These are phyloP conservation scores for Pythium insidiosum DNA, from an alignment of 352 stramenopile genomes.

Conservation along the genomic window DNA sequence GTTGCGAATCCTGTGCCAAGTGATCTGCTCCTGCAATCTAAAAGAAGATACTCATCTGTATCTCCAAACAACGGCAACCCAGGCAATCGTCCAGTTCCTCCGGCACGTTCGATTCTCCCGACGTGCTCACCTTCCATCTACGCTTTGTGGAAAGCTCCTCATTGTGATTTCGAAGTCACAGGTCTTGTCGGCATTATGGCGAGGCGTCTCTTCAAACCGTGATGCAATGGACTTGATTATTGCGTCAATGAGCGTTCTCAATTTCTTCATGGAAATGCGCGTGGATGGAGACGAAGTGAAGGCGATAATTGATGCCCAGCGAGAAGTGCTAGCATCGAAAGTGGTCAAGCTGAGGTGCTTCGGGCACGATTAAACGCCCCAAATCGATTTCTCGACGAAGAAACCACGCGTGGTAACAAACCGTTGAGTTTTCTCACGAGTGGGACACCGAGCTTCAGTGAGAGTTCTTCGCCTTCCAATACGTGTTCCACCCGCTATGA, in stretches of 20 bases:
- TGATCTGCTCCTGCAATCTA: not conserved
- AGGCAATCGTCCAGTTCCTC: slow-evolving; percentile 47
- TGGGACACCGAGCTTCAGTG: too few relatives aligned
- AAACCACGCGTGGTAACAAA: too few relatives aligned
- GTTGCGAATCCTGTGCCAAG: too few relatives aligned
- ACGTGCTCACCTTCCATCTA: too few relatives aligned
- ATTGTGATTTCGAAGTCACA: slow-evolving; percentile 27
- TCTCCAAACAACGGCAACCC: slow-evolving; percentile 31
- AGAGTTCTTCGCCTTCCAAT: too few relatives aligned
- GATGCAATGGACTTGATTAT: slow-evolving; percentile 21
- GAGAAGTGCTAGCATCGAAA: slow-evolving; percentile 26
- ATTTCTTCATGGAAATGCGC: slow-evolving; percentile 47
- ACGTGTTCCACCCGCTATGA: too few relatives aligned
- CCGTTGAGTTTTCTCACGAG: too few relatives aligned
- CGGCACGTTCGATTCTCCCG: slow-evolving; percentile 31
- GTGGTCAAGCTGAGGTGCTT: too few relatives aligned
- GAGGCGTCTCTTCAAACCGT: slow-evolving; percentile 16
- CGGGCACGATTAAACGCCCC: too few relatives aligned
- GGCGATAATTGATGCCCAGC: slow-evolving; percentile 23
- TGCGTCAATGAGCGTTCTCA: slow-evolving; percentile 59
- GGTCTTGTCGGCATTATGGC: slow-evolving; percentile 33
- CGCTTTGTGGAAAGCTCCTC: slow-evolving; percentile 18
- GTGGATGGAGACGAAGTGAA: slow-evolving; percentile 12
- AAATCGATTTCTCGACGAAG: too few relatives aligned
- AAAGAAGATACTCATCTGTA: not conserved